Conservation (phyloP, 495 filamentous ascomycete genomes). For the Penicillium ochrochloron region DNA sequence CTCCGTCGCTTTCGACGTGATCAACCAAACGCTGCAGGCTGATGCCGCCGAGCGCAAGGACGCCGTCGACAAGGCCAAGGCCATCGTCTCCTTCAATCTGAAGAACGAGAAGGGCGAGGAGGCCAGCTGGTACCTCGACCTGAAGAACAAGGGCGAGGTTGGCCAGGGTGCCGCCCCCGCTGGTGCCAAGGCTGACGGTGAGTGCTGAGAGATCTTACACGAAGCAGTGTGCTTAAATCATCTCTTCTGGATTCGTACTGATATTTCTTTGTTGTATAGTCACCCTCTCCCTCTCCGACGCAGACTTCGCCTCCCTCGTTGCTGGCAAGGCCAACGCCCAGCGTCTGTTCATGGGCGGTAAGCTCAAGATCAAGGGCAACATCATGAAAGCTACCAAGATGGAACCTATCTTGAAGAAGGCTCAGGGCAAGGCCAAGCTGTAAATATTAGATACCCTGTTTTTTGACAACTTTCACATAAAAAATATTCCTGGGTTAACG, state of each 20-base stretch:
- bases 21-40: slow-evolving; percentile 72
- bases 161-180: slow-evolving; percentile 69
- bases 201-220: slow-evolving; percentile 30
- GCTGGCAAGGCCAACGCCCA: slow-evolving; percentile 92
- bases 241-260: neutral
- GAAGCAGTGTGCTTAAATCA: neutral
- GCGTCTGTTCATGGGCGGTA: slow-evolving; percentile 93
- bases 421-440: slow-evolving; percentile 83
- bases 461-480: slow-evolving; percentile 25
- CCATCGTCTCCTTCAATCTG: slow-evolving; percentile 87
- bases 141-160: slow-evolving; percentile 86
- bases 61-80: slow-evolving; percentile 83
- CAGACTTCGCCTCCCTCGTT: slow-evolving; percentile 82
- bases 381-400: slow-evolving; percentile 99
- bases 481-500: slow-evolving; percentile 4
- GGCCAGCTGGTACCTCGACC: slow-evolving; percentile 90
- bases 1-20: slow-evolving; percentile 87
- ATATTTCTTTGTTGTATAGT: slow-evolving; percentile 53
- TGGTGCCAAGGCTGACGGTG: slow-evolving; percentile 81
- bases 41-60: slow-evolving; percentile 79
- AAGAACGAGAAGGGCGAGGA: slow-evolving; percentile 83
- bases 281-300: slow-evolving; percentile 80
- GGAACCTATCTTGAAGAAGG: slow-evolving; percentile 91
- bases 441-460: slow-evolving; percentile 55
- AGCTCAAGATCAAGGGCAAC: slow-evolving; percentile 97